phyloP scores from a whole-genome alignment of 495 filamentous ascomycete species.

The Aspergillus bertholletiae region DNA sequence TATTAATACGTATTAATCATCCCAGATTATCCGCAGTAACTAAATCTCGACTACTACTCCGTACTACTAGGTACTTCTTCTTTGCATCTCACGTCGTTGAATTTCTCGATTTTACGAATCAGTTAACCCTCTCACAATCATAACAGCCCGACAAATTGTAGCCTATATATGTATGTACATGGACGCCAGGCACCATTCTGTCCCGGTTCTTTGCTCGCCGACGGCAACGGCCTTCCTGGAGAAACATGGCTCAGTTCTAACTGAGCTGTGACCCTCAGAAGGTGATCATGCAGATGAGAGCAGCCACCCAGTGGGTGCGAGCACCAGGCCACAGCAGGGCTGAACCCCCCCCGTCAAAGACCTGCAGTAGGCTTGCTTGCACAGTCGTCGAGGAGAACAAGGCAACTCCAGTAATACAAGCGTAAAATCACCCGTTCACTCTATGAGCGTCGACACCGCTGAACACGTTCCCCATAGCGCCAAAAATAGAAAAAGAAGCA shows the following conservation, averaged over 20 bases:
- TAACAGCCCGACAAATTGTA: slow-evolving; percentile 18
- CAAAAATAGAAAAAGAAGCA: slow-evolving; percentile 31
- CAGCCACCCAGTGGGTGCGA: background rate
- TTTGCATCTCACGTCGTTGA: background rate
- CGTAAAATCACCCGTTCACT: slow-evolving; percentile 24
- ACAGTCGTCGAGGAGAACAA: background rate
- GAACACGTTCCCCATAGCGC: slow-evolving; percentile 39
- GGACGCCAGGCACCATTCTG: slow-evolving; percentile 14
- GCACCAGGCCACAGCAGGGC: background rate
- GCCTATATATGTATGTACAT: slow-evolving; percentile 25
- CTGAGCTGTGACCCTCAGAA: background rate
- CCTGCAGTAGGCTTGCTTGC: background rate
- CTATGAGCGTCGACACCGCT: slow-evolving; percentile 39
- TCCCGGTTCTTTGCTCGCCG: background rate
- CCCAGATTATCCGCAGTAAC: no score
- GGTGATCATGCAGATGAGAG: background rate
- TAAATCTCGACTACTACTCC: no score
- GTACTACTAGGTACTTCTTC: no score
- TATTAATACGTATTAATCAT: no score
- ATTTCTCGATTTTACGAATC: background rate
- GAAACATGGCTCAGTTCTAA: background rate
- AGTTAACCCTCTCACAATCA: slow-evolving; percentile 1
- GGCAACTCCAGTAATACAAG: slow-evolving; percentile 26
- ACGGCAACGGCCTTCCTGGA: background rate
- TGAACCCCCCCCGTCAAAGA: no score